Evolutionary conservation across 345 rosid genomes (phyloP).

Genomic region (Bretschneidera sinensis): DNA sequence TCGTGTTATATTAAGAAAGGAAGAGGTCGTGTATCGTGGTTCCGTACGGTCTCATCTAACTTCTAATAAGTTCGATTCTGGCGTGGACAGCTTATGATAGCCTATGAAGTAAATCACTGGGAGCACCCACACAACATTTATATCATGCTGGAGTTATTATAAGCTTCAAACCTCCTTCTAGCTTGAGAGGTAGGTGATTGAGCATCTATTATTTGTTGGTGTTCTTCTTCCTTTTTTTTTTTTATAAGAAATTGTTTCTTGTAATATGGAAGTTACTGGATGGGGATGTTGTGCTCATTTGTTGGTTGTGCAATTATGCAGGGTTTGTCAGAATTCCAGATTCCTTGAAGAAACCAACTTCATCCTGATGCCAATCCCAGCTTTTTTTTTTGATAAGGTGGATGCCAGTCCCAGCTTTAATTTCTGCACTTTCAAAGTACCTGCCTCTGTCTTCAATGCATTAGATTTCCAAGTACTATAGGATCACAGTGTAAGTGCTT

Average conservation of each 20-base stretch:
- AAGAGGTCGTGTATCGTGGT: conserved; percentile 52
- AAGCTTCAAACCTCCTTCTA: conserved; percentile 49
- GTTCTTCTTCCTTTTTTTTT: no score
- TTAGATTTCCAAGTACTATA: conserved; percentile 44
- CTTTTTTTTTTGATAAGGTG: no score
- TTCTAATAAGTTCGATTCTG: conserved; percentile 61
- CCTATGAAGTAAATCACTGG: conserved; percentile 65
- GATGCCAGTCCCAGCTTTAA: conserved; percentile 63
- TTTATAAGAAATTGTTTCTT: neutral
- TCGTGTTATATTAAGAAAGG: conserved; percentile 56
- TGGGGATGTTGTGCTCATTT: conserved; percentile 4
- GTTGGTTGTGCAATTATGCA: conserved; percentile 18
- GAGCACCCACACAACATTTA: conserved; percentile 65
- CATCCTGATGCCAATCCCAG: no score
- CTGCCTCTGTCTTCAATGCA: conserved; percentile 35
- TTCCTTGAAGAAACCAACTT: conserved; percentile 34
- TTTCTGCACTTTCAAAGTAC: conserved; percentile 52
- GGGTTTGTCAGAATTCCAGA: conserved; percentile 27
- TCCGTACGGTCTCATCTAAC: conserved; percentile 49
- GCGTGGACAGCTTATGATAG: conserved; percentile 45
- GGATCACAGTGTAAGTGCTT: conserved; percentile 42
- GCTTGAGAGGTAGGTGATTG: conserved; percentile 36
- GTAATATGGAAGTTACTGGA: neutral
- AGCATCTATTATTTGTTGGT: neutral
- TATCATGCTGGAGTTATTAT: conserved; percentile 60